phyloP scores from a whole-genome alignment of 2,329 filamentous ascomycete genomes.

The Penicillium sp. region DNA sequence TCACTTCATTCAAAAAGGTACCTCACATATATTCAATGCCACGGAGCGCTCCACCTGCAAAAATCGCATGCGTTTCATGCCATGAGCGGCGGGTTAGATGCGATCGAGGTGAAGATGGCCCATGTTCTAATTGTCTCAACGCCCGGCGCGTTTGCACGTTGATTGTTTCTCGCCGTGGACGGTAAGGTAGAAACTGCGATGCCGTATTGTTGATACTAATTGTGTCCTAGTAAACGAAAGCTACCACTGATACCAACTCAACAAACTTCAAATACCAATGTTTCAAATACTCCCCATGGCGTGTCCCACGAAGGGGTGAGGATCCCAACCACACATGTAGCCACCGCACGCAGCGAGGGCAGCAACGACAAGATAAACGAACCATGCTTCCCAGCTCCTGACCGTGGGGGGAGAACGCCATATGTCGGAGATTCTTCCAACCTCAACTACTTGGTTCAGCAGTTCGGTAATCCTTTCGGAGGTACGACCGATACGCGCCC shows the following conservation, averaged over 20 bases:
- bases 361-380: background rate
- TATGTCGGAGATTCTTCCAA: slow-evolving; percentile 28
- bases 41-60: slow-evolving; percentile 4
- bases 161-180: slow-evolving; percentile 18
- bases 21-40: slow-evolving; percentile 4
- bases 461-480: slow-evolving; percentile 26
- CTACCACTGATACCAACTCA: background rate
- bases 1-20: background rate
- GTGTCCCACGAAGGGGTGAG: background rate
- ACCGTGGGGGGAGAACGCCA: slow-evolving; percentile 4
- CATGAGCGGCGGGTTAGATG: slow-evolving; percentile 21
- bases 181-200: slow-evolving; percentile 9
- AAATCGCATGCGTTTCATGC: slow-evolving; percentile 16
- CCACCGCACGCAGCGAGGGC: background rate
- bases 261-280: background rate
- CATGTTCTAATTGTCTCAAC: slow-evolving; percentile 17
- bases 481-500: slow-evolving; percentile 8
- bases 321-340: background rate
- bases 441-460: slow-evolving; percentile 25
- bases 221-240: slow-evolving; percentile 1
- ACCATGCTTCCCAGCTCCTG: slow-evolving; percentile 13
- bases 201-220: slow-evolving; percentile 1
- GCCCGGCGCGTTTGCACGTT: slow-evolving; percentile 10
- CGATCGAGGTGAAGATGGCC: slow-evolving; percentile 11
- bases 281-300: background rate